A percentile compares a stretch with the other conserved stretches of the same genome.
Evolutionary conservation across 1,139 yeast genomes (phyloP).

Genomic region (Komagataea norvegica): DNA sequence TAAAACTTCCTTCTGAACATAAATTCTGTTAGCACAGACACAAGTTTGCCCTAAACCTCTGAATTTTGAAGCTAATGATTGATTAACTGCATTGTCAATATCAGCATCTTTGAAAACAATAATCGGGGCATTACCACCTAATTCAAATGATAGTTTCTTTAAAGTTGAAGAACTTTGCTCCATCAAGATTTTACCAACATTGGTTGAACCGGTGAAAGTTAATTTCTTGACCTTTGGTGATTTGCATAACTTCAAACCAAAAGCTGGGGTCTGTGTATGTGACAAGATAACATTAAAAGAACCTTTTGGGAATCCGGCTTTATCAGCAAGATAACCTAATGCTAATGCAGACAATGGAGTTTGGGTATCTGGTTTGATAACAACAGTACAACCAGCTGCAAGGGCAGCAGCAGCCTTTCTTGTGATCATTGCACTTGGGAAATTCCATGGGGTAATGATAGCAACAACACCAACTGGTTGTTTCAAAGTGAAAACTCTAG

Average conservation of each 20-base stretch:
- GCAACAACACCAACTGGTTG: constrained; percentile 93
- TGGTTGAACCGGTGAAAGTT: constrained; percentile 88
- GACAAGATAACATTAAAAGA: constrained; percentile 67
- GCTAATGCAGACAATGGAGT: constrained; percentile 89
- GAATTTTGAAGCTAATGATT: constrained; percentile 64
- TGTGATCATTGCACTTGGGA: constrained; percentile 92
- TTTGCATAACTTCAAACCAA: constrained; percentile 70
- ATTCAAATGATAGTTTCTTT: constrained; percentile 80
- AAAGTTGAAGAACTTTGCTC: constrained; percentile 68
- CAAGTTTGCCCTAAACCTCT: constrained; percentile 80
- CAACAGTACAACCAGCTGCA: constrained; percentile 91
- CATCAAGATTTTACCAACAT: constrained; percentile 78
- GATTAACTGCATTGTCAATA: constrained; percentile 69
- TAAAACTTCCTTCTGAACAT: constrained; percentile 58
- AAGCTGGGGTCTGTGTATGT: constrained; percentile 45
- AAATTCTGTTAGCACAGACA: constrained; percentile 74
- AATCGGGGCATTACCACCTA: constrained; percentile 94
- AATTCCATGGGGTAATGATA: constrained; percentile 92
- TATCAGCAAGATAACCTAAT: constrained; percentile 60
- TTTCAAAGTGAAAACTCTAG: constrained; percentile 60
- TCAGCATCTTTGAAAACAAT: constrained; percentile 84
- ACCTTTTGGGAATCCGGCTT: constrained; percentile 89
- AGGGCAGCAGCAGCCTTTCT: constrained; percentile 88
- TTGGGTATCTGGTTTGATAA: constrained; percentile 84
- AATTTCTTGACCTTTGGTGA: constrained; percentile 65